Conservation (phyloP, 345 rosid species). For the Cardamine resedifolia region DNA sequence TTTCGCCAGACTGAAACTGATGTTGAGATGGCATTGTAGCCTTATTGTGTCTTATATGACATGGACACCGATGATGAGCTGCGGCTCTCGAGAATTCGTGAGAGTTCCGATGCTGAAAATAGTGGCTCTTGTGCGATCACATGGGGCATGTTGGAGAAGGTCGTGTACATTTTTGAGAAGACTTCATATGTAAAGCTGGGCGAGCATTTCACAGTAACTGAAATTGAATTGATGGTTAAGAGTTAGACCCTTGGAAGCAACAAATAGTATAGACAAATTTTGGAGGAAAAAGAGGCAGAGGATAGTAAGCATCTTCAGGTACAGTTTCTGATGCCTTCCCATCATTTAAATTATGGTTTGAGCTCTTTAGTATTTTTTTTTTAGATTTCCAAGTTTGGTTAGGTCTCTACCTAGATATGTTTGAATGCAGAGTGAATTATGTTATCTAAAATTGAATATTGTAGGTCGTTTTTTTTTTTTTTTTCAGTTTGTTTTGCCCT, state of each 20-base stretch:
- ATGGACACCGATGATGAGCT: conserved; percentile 94
- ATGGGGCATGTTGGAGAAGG: conserved; percentile 71
- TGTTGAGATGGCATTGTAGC: conserved; percentile 88
- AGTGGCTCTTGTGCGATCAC: conserved; percentile 43
- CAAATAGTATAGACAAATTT: conserved; percentile 50
- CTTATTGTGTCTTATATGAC: conserved; percentile 73
- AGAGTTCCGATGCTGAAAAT: conserved; percentile 44
- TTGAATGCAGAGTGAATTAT: background rate
- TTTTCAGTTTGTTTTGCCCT: too few relatives aligned
- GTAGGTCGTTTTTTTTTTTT: too few relatives aligned
- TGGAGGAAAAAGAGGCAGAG: conserved; percentile 76
- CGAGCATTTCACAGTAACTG: conserved; percentile 61
- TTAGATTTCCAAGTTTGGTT: conserved; percentile 2
- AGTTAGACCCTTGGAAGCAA: conserved; percentile 50
- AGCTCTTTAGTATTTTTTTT: background rate
- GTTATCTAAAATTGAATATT: too few relatives aligned
- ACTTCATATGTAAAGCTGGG: conserved; percentile 65
- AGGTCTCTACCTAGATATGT: background rate
- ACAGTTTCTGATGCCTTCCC: conserved; percentile 19
- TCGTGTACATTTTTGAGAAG: conserved; percentile 81
- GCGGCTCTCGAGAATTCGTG: conserved; percentile 50
- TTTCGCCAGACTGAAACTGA: conserved; percentile 78
- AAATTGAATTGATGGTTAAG: conserved; percentile 62
- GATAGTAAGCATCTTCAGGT: conserved; percentile 90
- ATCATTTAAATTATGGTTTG: background rate